phyloP scores from a whole-genome alignment of 768 basidiomycete species.

The Suillus cothurnatus region DNA sequence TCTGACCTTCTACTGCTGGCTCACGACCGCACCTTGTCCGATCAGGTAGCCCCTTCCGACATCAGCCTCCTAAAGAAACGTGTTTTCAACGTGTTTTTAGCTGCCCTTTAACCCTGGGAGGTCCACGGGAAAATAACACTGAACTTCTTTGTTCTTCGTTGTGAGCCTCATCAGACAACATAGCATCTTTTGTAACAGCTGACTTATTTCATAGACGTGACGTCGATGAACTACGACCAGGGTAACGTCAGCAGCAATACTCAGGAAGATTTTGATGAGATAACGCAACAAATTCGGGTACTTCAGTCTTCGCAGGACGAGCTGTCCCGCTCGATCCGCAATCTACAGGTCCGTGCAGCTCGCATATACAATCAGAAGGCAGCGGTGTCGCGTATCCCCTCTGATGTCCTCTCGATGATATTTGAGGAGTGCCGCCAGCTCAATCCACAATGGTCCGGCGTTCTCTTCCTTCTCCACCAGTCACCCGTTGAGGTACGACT shows the following conservation, averaged over 20 bases:
- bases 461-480: slow-evolving; percentile 34
- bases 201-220: slow-evolving; percentile 13
- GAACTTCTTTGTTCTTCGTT: slow-evolving; percentile 21
- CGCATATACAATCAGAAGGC: slow-evolving; percentile 32
- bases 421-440: slow-evolving; percentile 34
- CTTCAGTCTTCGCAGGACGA: slow-evolving; percentile 34
- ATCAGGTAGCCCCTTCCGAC: slow-evolving; percentile 20
- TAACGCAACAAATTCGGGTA: slow-evolving; percentile 25
- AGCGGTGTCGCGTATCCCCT: slow-evolving; percentile 31
- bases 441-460: slow-evolving; percentile 34
- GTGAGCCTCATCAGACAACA: slow-evolving; percentile 20
- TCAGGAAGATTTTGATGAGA: slow-evolving; percentile 29
- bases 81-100: slow-evolving; percentile 31
- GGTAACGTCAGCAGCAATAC: slow-evolving; percentile 16
- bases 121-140: slow-evolving; percentile 21
- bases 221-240: slow-evolving; percentile 28
- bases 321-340: slow-evolving; percentile 25
- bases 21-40: slow-evolving; percentile 17
- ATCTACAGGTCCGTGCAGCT: slow-evolving; percentile 31
- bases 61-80: slow-evolving; percentile 29
- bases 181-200: slow-evolving; percentile 1
- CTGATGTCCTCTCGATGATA: slow-evolving; percentile 34
- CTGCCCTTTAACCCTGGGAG: slow-evolving; percentile 30
- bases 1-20: slow-evolving; percentile 17
- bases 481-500: slow-evolving; percentile 36